Evolutionary conservation across 352 stramenopile genomes (phyloP), one percentile per base, ranked within the genome.

Genomic region (Plasmopara halstedii): DNA sequence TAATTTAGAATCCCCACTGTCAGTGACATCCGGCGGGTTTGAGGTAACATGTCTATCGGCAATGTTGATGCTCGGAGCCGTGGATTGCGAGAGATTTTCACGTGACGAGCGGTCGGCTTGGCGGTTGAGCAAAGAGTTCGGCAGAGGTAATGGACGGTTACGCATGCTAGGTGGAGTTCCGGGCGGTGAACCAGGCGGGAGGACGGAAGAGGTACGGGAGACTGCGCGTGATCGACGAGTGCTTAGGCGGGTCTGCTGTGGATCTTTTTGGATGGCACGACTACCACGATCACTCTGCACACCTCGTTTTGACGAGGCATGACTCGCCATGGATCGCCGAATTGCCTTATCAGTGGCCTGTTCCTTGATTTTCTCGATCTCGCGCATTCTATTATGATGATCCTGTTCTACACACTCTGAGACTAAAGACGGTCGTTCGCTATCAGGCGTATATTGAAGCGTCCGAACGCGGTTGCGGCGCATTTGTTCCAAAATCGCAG

Each of bases 401-500:
- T 80, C 68, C 29, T 73, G 52, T n/a, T 75, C 50, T 18, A 74
- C 59, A 19, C 29, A 54, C 21, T 68, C 56, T 17, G 67, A 38
- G 40, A 66, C 65, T 18, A 62, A 57, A 7, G 49, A 53, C 27
- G 61, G 54, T 19, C 60, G 63, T 14, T 73, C 54, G 11, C 43
- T 55, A 36, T 71, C 63, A 21, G 63, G 53, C 1, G 59, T 56
- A 14, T 70, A 64, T 39, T 73, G 60, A 19, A 73, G 54, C 19
- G 69, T 73, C 14, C 51, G 54, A 20, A 56, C 62, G 15, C 69
- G 69, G 20, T 81, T 81, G 20, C 60, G 63, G 26, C 66, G 66
- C 22, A 81, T 47, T 61, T 70, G 54, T 18, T 61, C 65, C 25
- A 77, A 27, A 49, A 77, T 75, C 20, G 54, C 61, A 2, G 66